phyloP scores from a whole-genome alignment of 2,329 filamentous ascomycete genomes.

The Amauroascus niger region DNA sequence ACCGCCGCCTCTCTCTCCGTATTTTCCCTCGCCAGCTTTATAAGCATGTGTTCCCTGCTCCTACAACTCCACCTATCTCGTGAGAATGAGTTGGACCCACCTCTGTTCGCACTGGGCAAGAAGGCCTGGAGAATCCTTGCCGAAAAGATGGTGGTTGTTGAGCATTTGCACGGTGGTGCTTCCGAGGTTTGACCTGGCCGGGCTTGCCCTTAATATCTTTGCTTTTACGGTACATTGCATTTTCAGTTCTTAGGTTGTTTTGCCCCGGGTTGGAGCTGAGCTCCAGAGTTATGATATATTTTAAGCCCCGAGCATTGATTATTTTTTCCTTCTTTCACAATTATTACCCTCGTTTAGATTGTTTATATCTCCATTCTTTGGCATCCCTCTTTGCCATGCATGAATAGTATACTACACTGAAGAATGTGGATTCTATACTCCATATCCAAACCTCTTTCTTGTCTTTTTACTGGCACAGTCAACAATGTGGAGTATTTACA shows the following conservation, averaged over 20 bases:
- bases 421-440: too few species aligned
- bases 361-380: background rate
- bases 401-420: too few species aligned
- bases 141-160: constrained; percentile 16
- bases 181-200: background rate
- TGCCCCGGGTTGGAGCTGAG: background rate
- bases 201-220: background rate
- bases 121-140: constrained; percentile 34
- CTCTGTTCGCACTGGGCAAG: constrained; percentile 44
- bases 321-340: too few species aligned
- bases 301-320: background rate
- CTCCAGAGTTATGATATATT: background rate
- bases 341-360: background rate
- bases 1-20: constrained; percentile 67
- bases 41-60: constrained; percentile 62
- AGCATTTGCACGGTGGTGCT: background rate
- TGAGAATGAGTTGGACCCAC: constrained; percentile 52
- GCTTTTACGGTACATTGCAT: background rate
- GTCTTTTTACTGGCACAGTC: too few species aligned
- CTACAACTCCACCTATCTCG: constrained; percentile 56
- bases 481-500: too few species aligned
- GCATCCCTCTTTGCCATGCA: too few species aligned
- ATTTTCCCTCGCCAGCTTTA: constrained; percentile 65
- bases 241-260: background rate
- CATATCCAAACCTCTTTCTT: too few species aligned